phyloP scores from a whole-genome alignment of 257 asterid species.

The Solanum appendiculatum region DNA sequence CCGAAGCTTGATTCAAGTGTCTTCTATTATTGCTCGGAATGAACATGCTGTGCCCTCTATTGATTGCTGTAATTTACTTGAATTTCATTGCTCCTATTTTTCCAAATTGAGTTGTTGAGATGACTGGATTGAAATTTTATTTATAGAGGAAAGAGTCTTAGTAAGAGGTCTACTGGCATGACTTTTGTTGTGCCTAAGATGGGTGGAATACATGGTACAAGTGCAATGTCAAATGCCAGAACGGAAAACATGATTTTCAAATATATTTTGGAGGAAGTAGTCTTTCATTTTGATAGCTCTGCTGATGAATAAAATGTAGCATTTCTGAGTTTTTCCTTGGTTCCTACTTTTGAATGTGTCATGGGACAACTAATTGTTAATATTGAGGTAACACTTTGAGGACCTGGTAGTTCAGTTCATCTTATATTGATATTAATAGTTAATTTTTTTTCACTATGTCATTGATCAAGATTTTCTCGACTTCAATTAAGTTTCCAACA shows the following conservation, averaged over 20 bases:
- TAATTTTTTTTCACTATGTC: background rate
- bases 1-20: too few relatives aligned
- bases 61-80: background rate
- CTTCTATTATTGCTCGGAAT: too few relatives aligned
- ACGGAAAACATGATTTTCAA: constrained; percentile 64
- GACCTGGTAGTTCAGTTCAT: background rate
- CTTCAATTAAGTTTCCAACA: too few relatives aligned
- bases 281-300: too few relatives aligned
- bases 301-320: too few relatives aligned
- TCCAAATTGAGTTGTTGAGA: background rate
- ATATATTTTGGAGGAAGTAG: too few relatives aligned
- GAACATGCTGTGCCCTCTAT: too few relatives aligned
- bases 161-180: constrained; percentile 19
- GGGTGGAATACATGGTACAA: constrained; percentile 38
- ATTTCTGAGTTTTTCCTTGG: too few relatives aligned
- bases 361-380: constrained; percentile 57
- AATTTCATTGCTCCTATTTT: background rate
- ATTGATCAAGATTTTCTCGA: too few relatives aligned
- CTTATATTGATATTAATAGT: background rate
- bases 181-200: constrained; percentile 30
- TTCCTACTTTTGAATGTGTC: constrained; percentile 60
- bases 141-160: constrained; percentile 18
- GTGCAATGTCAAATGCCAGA: constrained; percentile 17
- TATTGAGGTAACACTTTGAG: constrained; percentile 41
- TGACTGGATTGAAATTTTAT: background rate